These are phyloP conservation scores for Auricularia sp. DNA, from an alignment of 768 basidiomycete species.

Conservation along the genomic window DNA sequence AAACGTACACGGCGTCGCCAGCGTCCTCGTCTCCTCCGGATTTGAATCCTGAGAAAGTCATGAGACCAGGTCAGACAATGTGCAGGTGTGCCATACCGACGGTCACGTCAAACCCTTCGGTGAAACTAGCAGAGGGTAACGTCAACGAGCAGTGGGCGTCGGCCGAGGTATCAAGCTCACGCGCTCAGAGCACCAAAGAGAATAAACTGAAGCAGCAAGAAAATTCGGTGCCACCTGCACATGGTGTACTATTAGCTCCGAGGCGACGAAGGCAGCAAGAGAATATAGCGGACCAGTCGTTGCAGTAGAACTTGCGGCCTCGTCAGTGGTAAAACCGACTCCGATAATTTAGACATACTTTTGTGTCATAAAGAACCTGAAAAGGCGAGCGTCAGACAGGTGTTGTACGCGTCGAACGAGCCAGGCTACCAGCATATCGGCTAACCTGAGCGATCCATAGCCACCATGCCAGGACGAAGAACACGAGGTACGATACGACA, in stretches of 20 bases:
- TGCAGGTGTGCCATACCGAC: neutral
- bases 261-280: too few relatives aligned
- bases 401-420: too few relatives aligned
- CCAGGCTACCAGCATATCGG: neutral
- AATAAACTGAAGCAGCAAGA: neutral
- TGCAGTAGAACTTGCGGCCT: neutral
- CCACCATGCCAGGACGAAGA: conserved; percentile 1
- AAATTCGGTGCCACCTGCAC: neutral
- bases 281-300: neutral
- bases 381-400: neutral
- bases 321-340: neutral
- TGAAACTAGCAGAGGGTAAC: neutral
- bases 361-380: neutral
- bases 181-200: neutral
- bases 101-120: neutral
- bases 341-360: neutral
- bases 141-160: neutral
- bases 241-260: neutral
- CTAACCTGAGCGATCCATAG: neutral
- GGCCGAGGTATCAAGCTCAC: neutral
- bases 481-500: neutral
- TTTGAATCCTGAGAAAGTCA: neutral
- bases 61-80: neutral
- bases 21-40: neutral
- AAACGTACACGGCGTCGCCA: neutral